phyloP scores from a whole-genome alignment of 2,329 filamentous ascomycete species.

The Ophiostoma australiae region DNA sequence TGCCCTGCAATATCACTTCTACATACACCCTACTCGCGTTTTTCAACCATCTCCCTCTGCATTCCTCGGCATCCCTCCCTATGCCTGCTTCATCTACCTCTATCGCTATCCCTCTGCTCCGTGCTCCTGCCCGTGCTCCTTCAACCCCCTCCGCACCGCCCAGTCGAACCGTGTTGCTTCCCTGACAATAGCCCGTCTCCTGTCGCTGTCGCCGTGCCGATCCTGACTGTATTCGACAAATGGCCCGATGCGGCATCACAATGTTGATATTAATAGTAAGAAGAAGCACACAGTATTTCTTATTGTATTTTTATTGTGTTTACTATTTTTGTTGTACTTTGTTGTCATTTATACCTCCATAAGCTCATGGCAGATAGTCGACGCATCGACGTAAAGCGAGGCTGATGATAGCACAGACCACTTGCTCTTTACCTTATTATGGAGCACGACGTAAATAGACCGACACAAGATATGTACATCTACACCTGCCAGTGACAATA shows the following conservation, averaged over 20 bases:
- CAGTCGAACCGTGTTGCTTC: background rate
- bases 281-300: background rate
- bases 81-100: background rate
- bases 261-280: constrained; percentile 2
- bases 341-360: background rate
- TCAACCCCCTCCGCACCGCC: background rate
- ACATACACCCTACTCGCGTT: background rate
- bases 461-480: background rate
- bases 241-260: background rate
- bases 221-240: background rate
- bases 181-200: constrained; percentile 11
- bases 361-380: background rate
- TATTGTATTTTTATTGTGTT: too few relatives aligned
- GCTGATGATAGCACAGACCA: background rate
- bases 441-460: background rate
- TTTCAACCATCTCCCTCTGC: background rate
- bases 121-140: background rate
- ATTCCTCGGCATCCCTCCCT: background rate
- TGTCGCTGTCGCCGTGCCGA: background rate
- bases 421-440: background rate
- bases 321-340: background rate
- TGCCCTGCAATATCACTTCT: background rate
- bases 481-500: background rate
- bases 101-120: background rate
- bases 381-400: background rate